Percentiles rank a stretch among this genome's conserved stretches.
These are phyloP conservation scores for Auriculariales sp. DNA, from an alignment of 768 basidiomycete species.

Conservation along the genomic window DNA sequence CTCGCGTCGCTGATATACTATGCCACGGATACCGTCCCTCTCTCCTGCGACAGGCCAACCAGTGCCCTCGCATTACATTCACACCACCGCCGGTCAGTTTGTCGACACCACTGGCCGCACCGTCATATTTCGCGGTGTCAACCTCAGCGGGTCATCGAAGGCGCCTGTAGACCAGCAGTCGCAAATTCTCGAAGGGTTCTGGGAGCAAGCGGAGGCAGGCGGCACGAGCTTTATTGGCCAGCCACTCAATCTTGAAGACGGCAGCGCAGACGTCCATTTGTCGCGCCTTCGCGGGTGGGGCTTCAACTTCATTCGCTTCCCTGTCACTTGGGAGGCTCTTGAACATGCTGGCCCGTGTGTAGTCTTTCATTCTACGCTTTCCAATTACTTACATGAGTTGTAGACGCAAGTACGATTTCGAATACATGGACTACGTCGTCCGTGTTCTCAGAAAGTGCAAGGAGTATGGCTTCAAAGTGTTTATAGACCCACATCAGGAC, in stretches of 20 bases:
- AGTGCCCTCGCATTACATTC: constrained; percentile 30
- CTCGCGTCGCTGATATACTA: no score
- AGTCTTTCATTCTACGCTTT: neutral
- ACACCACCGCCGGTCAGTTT: constrained; percentile 54
- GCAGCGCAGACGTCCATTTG: constrained; percentile 74
- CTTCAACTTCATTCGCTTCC: constrained; percentile 69
- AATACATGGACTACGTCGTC: constrained; percentile 86
- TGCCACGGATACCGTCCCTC: constrained; percentile 40
- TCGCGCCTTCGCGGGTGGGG: constrained; percentile 85
- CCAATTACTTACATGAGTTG: constrained; percentile 2
- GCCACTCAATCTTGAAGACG: constrained; percentile 75
- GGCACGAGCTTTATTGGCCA: constrained; percentile 58
- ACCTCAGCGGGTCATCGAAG: constrained; percentile 82
- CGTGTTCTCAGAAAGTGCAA: constrained; percentile 82
- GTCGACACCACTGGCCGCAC: constrained; percentile 64
- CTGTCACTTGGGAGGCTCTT: constrained; percentile 89
- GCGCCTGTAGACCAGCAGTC: constrained; percentile 61
- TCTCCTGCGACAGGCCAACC: constrained; percentile 45
- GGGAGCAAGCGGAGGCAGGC: constrained; percentile 55
- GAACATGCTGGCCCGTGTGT: constrained; percentile 95
- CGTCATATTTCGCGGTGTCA: constrained; percentile 83
- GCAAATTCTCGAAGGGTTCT: constrained; percentile 58
- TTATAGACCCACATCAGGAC: constrained; percentile 95
- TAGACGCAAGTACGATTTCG: constrained; percentile 80
- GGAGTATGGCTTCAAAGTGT: constrained; percentile 80